Conservation (phyloP, 129 eudicot genomes). For the Oenanthe sinensis region DNA sequence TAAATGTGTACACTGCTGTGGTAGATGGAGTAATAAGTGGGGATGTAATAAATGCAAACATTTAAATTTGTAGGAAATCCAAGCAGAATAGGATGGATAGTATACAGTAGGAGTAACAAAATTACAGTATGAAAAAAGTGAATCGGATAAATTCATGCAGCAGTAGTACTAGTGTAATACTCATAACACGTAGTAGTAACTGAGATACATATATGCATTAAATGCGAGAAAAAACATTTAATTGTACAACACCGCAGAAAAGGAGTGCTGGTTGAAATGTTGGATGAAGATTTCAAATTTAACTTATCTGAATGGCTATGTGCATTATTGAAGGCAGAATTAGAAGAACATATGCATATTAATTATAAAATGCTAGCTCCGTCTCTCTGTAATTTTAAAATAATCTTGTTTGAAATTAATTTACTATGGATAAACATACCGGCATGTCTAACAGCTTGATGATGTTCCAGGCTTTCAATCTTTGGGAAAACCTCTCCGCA, state of each 20-base stretch:
- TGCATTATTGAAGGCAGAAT: background rate
- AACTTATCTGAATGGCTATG: background rate
- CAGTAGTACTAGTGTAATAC: background rate
- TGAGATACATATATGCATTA: background rate
- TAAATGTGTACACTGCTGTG: background rate
- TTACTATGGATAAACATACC: conserved; percentile 40
- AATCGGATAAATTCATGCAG: background rate
- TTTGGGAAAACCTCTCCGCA: conserved; percentile 95
- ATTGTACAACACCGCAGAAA: background rate
- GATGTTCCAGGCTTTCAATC: conserved; percentile 85
- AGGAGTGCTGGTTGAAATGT: background rate
- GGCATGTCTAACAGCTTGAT: conserved; percentile 85
- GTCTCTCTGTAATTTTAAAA: no score
- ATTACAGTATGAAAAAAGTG: no score
- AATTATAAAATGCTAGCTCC: no score
- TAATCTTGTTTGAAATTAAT: background rate
- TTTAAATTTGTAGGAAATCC: background rate
- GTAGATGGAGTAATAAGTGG: background rate
- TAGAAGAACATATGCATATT: background rate
- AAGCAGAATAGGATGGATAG: background rate
- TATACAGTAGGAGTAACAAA: no score
- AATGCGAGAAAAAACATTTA: background rate
- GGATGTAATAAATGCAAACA: background rate
- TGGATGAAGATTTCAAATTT: background rate
- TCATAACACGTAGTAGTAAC: background rate